phyloP scores from a whole-genome alignment of 306 rosid species.

The Bauhinia variegata region DNA sequence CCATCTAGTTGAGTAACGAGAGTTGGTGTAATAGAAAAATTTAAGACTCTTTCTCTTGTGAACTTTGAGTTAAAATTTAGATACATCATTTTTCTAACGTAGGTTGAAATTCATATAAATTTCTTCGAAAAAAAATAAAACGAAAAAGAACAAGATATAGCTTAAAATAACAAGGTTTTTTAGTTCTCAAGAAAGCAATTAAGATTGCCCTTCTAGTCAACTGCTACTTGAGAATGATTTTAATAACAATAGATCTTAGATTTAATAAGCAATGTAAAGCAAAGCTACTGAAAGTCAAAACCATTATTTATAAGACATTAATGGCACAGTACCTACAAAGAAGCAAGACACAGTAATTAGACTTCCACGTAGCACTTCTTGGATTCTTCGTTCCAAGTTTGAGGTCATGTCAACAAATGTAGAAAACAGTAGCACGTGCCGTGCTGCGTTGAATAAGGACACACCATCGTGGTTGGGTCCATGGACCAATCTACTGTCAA shows the following conservation, averaged over 20 bases:
- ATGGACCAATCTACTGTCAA: neutral
- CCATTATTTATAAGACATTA: neutral
- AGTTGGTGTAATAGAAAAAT: no score
- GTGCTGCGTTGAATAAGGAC: constrained; percentile 31
- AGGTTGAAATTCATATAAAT: no score
- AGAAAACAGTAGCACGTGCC: constrained; percentile 37
- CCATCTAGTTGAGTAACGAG: no score
- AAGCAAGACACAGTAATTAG: neutral
- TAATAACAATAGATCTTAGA: neutral
- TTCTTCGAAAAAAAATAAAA: no score
- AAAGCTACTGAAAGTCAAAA: constrained; percentile 16
- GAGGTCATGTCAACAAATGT: constrained; percentile 2
- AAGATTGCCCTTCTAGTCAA: neutral
- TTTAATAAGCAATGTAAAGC: neutral
- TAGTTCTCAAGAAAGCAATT: no score
- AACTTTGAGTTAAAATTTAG: no score
- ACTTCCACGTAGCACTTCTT: constrained; percentile 12
- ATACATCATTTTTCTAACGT: no score
- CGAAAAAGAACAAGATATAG: no score
- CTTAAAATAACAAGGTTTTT: no score
- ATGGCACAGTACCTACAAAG: neutral
- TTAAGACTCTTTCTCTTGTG: no score
- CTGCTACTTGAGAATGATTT: neutral
- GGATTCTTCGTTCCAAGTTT: constrained; percentile 22
- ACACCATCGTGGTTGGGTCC: constrained; percentile 30